Evolutionary conservation across 2,329 filamentous ascomycete species (phyloP), one percentile per base, ranked within the genome.

Genomic region (Shiraia bambusicola): DNA sequence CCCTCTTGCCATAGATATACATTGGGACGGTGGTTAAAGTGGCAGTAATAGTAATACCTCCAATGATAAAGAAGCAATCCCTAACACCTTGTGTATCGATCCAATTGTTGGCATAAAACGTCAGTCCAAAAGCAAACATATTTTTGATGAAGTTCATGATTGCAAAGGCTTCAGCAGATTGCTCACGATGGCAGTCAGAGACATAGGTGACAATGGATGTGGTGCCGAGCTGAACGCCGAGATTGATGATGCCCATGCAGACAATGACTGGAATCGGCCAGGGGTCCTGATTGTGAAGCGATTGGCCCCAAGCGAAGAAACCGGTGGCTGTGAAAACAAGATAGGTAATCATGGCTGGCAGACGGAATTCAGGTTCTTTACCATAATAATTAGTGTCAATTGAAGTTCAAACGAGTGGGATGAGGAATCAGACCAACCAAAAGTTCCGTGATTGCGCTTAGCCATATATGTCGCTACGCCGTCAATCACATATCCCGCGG

Each of bases 111-210:
- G 46, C 47, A 25, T 59, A 59, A 17, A 58, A 55, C 1, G 54
- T 56, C 16, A 58, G 26, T 1, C 56, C 56, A 28, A 59, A 59
- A 1, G 56, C 52, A 34, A 59, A 58, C 15, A 59, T 39, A n/a
- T 59, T 59, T 34, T 58, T 59, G 37, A 58, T 38, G 14, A 59
- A 57, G 34, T 59, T 59, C 54, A 59, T 59, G 13, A 56, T 52
- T 2, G 55, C 56, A 27, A 60, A 60, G 13, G 56, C 56, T 37
- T 60, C 56, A 2, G 52, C 48, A 4, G 55, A 47, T 30, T 56
- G 50, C 22, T 58, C 56, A 11, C 53, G 53, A 34, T 60, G 56
- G 33, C 55, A 54, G 22, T 60, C 56, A 8, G 37, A 44, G 11
- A 60, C 53, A 27, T 60, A 60, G 6, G 56, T 57, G 0, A 58